A percentile compares a stretch with the other conserved stretches of the same genome.
These are phyloP conservation scores for Tulasnella sp. DNA, from an alignment of 768 basidiomycete genomes.

Conservation along the genomic window DNA sequence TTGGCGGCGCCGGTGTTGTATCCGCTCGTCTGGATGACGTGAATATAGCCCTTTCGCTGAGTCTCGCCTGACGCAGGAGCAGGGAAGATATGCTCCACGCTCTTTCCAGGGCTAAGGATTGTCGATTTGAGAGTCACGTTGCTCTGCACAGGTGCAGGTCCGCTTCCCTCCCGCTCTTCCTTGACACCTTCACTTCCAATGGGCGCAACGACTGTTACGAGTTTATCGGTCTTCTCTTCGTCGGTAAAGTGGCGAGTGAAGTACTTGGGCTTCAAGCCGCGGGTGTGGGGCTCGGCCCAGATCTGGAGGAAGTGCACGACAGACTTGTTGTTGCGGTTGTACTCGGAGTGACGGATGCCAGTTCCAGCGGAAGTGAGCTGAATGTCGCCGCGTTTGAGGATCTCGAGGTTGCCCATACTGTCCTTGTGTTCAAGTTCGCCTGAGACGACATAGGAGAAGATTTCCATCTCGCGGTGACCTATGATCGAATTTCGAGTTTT, in stretches of 20 bases:
- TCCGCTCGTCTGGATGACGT: slow-evolving; percentile 83
- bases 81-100: slow-evolving; percentile 58
- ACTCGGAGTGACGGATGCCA: slow-evolving; percentile 84
- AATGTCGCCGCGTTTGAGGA: slow-evolving; percentile 84
- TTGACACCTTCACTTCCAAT: slow-evolving; percentile 60
- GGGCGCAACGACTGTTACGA: slow-evolving; percentile 79
- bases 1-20: slow-evolving; percentile 63
- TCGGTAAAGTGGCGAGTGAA: slow-evolving; percentile 86
- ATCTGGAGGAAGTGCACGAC: slow-evolving; percentile 67
- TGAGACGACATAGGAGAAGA: slow-evolving; percentile 83
- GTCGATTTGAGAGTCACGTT: slow-evolving; percentile 73
- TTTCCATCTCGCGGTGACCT: slow-evolving; percentile 81
- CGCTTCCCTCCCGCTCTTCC: slow-evolving; percentile 64
- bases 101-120: slow-evolving; percentile 60
- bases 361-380: slow-evolving; percentile 93
- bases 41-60: slow-evolving; percentile 73
- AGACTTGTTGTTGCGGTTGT: slow-evolving; percentile 51
- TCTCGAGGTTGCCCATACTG: slow-evolving; percentile 83
- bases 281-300: slow-evolving; percentile 59
- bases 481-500: slow-evolving; percentile 34
- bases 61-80: slow-evolving; percentile 36
- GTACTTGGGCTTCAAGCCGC: slow-evolving; percentile 70
- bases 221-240: slow-evolving; percentile 74
- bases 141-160: slow-evolving; percentile 81
- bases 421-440: slow-evolving; percentile 79